These are phyloP conservation scores for Chamaecrista fasciculata DNA, from an alignment of 306 rosid genomes.

Conservation along the genomic window DNA sequence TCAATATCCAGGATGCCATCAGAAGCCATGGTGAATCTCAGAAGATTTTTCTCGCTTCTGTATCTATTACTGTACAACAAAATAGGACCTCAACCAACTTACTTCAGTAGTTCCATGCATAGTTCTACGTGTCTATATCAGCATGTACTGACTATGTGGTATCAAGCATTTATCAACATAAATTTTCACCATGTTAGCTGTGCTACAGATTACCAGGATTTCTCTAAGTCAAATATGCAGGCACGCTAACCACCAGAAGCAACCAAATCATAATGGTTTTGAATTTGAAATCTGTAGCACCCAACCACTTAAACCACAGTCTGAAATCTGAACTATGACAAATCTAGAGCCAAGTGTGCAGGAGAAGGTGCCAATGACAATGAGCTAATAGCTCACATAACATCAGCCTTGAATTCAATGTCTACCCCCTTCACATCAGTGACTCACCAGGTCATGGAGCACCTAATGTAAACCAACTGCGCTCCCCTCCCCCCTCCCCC, in stretches of 20 bases:
- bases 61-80: neutral
- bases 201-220: neutral
- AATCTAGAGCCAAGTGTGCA: neutral
- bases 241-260: neutral
- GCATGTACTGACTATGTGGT: neutral
- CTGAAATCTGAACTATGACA: neutral
- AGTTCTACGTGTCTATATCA: neutral
- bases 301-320: neutral
- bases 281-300: neutral
- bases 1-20: neutral
- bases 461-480: too few relatives aligned
- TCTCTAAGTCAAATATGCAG: neutral
- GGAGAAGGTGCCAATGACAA: neutral
- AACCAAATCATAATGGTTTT: neutral
- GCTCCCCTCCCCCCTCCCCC: too few relatives aligned
- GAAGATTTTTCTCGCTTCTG: neutral
- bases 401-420: neutral
- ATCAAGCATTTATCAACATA: neutral
- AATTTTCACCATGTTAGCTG: conserved; percentile 5
- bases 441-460: neutral
- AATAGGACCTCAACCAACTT: neutral
- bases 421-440: neutral
- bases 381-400: neutral
- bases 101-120: neutral
- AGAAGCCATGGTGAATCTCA: neutral